These are phyloP conservation scores for Lolium perenne DNA, from an alignment of 176 grass and related monocot species.

Conservation along the genomic window DNA sequence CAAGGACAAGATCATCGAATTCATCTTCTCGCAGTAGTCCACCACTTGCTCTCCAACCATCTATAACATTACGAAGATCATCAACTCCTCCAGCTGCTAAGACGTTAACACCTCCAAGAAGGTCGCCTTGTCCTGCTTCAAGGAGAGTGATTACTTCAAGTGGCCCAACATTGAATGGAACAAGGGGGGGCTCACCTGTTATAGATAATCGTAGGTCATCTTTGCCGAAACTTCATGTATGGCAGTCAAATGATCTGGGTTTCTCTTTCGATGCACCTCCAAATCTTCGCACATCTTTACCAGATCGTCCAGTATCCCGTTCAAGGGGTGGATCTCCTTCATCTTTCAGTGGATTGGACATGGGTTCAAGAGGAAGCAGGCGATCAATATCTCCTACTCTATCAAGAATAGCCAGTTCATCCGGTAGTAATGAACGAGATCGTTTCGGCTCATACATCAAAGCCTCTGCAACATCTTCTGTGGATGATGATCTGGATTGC, in stretches of 20 bases:
- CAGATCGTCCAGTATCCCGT: constrained; percentile 60
- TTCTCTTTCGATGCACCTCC: constrained; percentile 76
- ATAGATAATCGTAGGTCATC: constrained; percentile 63
- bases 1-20: constrained; percentile 66
- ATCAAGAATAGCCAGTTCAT: constrained; percentile 77
- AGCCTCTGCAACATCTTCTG: constrained; percentile 66
- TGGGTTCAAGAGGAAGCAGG: constrained; percentile 68
- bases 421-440: constrained; percentile 68
- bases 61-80: constrained; percentile 55
- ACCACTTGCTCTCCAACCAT: constrained; percentile 53
- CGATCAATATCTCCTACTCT: constrained; percentile 84
- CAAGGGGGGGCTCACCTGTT: constrained; percentile 71
- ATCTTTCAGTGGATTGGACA: constrained; percentile 59
- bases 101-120: constrained; percentile 58
- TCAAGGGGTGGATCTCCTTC: constrained; percentile 75
- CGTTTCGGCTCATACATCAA: constrained; percentile 67
- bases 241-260: constrained; percentile 73
- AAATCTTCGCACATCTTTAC: constrained; percentile 84
- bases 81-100: constrained; percentile 71
- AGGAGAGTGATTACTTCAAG: constrained; percentile 73
- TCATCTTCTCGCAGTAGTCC: constrained; percentile 75
- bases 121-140: constrained; percentile 72
- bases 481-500: constrained; percentile 86
- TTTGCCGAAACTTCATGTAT: constrained; percentile 70
- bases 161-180: constrained; percentile 41